These are phyloP conservation scores for Penicillium coffeae DNA, from an alignment of 495 filamentous ascomycete genomes.

Conservation along the genomic window DNA sequence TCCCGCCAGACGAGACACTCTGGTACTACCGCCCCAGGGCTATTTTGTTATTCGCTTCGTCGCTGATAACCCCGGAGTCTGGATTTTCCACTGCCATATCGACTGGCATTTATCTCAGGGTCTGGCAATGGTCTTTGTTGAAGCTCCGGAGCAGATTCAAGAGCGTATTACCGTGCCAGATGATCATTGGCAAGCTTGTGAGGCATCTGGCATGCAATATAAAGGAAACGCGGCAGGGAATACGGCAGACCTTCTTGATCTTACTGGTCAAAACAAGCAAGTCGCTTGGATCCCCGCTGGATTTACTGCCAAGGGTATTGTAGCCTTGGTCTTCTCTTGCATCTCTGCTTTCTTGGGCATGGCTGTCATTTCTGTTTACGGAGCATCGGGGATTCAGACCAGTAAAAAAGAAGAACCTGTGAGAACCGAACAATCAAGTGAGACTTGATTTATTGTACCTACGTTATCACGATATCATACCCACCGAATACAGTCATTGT, in stretches of 20 bases:
- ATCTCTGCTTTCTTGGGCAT: constrained; percentile 71
- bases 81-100: constrained; percentile 62
- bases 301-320: constrained; percentile 68
- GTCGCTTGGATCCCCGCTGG: constrained; percentile 60
- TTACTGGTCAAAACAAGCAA: constrained; percentile 56
- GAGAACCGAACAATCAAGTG: background rate
- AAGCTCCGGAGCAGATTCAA: constrained; percentile 63
- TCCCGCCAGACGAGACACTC: constrained; percentile 55
- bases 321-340: constrained; percentile 69
- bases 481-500: no score
- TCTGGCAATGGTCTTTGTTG: constrained; percentile 41
- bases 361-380: constrained; percentile 65
- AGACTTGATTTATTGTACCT: no score
- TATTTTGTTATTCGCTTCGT: constrained; percentile 65
- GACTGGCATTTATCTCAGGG: constrained; percentile 59
- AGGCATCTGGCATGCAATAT: constrained; percentile 34
- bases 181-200: constrained; percentile 61
- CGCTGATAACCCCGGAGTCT: constrained; percentile 62
- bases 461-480: no score
- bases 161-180: constrained; percentile 55
- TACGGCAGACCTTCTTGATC: constrained; percentile 56
- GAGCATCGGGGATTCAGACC: constrained; percentile 22
- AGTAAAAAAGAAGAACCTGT: background rate
- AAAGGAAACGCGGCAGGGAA: constrained; percentile 77
- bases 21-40: constrained; percentile 51